Evolutionary conservation across 805 yeast genomes (phyloP).

Genomic region (Ogataea thermomethanolica): DNA sequence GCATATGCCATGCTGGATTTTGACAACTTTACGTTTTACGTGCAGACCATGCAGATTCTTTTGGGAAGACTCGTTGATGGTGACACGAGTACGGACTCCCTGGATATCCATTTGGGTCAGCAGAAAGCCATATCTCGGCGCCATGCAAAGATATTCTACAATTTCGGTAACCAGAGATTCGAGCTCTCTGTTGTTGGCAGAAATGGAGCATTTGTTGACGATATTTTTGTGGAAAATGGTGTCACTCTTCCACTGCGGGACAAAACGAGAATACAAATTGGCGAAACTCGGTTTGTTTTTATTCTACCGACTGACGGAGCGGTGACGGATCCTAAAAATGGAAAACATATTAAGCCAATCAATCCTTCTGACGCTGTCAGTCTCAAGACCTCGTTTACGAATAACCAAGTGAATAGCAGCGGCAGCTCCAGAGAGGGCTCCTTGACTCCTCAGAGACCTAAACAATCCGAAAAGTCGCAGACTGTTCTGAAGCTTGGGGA

Average conservation of each 20-base stretch:
- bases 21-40: slow-evolving; percentile 89
- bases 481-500: slow-evolving; percentile 24
- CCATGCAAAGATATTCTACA: slow-evolving; percentile 94
- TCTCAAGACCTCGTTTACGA: slow-evolving; percentile 47
- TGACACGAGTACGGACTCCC: slow-evolving; percentile 50
- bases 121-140: slow-evolving; percentile 90
- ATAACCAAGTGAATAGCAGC: slow-evolving; percentile 16
- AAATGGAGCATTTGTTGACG: slow-evolving; percentile 96
- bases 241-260: slow-evolving; percentile 84
- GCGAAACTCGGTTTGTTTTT: slow-evolving; percentile 85
- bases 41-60: slow-evolving; percentile 91
- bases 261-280: slow-evolving; percentile 85
- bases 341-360: slow-evolving; percentile 30
- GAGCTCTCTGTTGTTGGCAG: slow-evolving; percentile 90
- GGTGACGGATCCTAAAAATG: slow-evolving; percentile 21
- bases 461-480: not conserved
- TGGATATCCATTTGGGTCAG: slow-evolving; percentile 90
- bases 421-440: slow-evolving; percentile 26
- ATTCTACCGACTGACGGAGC: slow-evolving; percentile 69
- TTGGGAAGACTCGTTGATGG: slow-evolving; percentile 86
- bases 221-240: slow-evolving; percentile 82
- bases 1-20: slow-evolving; percentile 82
- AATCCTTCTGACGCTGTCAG: slow-evolving; percentile 64
- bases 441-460: slow-evolving; percentile 12
- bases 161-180: slow-evolving; percentile 92